Conservation (phyloP, 805 yeast species). For the Barnettozyma californica region DNA sequence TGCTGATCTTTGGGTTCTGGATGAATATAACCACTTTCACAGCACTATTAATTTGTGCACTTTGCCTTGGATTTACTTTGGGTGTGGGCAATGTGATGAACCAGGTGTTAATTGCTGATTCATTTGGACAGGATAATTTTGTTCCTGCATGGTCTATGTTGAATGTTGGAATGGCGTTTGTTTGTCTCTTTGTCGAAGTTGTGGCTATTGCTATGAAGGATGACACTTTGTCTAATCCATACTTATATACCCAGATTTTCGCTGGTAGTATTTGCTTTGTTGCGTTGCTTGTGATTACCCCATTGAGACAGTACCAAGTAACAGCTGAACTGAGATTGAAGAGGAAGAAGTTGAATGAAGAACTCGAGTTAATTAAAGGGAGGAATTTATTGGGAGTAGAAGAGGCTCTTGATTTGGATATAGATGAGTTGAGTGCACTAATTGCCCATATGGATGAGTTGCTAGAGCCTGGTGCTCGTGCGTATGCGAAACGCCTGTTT, state of each 20-base stretch:
- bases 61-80: constrained; percentile 38
- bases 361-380: constrained; percentile 1
- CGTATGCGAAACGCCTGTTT: constrained; percentile 13
- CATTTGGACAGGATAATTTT: constrained; percentile 32
- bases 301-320: constrained; percentile 48
- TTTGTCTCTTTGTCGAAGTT: constrained; percentile 46
- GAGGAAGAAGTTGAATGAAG: neutral
- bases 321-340: constrained; percentile 27
- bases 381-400: neutral
- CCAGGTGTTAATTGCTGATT: constrained; percentile 37
- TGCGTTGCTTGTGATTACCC: constrained; percentile 36
- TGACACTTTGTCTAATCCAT: constrained; percentile 34
- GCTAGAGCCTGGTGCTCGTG: neutral
- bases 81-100: constrained; percentile 43
- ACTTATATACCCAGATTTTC: constrained; percentile 52
- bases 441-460: neutral
- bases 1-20: constrained; percentile 44
- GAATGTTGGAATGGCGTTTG: constrained; percentile 28
- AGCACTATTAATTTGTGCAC: constrained; percentile 35
- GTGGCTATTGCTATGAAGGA: constrained; percentile 45
- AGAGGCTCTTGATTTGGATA: neutral
- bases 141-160: constrained; percentile 37
- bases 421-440: neutral
- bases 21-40: constrained; percentile 34
- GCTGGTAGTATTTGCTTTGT: constrained; percentile 44